Percentiles rank a stretch among this genome's conserved stretches.
phyloP scores from a whole-genome alignment of 176 grass and related monocot genomes.

The Rhynchospora breviuscula region DNA sequence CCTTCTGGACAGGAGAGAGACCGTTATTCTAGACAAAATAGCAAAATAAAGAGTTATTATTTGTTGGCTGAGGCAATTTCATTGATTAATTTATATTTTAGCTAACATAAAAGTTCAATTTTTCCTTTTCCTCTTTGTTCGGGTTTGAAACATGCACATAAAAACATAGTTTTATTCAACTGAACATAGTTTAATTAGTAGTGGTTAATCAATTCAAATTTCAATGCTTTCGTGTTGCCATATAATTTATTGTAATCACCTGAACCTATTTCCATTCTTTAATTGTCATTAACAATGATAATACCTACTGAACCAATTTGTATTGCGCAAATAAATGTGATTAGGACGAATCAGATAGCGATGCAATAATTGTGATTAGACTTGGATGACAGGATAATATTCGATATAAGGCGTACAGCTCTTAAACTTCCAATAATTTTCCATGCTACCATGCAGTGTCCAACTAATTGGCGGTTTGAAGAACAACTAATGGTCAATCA shows the following conservation, averaged over 20 bases:
- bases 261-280: background rate
- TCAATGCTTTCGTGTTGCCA: background rate
- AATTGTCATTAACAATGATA: background rate
- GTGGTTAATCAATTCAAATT: background rate
- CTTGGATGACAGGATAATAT: background rate
- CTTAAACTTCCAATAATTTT: background rate
- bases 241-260: background rate
- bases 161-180: too few relatives aligned
- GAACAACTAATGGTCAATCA: background rate
- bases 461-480: background rate
- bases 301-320: background rate
- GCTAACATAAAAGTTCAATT: too few relatives aligned
- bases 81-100: background rate
- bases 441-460: background rate
- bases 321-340: background rate
- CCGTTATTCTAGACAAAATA: background rate
- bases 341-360: background rate
- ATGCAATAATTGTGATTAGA: slow-evolving; percentile 7
- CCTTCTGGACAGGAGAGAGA: background rate
- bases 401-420: slow-evolving; percentile 1
- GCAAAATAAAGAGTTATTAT: background rate
- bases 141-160: too few relatives aligned
- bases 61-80: background rate
- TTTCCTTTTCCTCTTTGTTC: too few relatives aligned
- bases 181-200: too few relatives aligned